phyloP scores from a whole-genome alignment of 192 early-diverging fungal species.

The Anaeromyces robustus region DNA sequence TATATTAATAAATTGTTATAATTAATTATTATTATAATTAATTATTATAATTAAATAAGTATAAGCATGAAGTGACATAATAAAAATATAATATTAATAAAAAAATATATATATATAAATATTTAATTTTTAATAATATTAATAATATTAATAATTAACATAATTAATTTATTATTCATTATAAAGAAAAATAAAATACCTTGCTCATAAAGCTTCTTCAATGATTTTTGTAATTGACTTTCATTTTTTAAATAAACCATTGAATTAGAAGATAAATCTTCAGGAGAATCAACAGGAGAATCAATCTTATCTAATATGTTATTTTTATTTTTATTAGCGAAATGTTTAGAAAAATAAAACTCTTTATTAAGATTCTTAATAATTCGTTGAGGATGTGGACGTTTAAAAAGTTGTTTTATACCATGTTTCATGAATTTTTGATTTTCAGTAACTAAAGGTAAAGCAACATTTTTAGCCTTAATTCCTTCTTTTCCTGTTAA shows the following conservation, averaged over 20 bases:
- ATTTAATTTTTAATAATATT: too few species aligned
- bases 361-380: background rate
- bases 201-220: background rate
- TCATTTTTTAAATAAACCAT: background rate
- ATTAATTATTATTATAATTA: too few species aligned
- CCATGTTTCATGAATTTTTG: slow-evolving; percentile 1
- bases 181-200: background rate
- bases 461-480: slow-evolving; percentile 16
- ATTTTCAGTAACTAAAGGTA: background rate
- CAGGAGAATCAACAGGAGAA: background rate
- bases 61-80: too few species aligned
- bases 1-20: too few species aligned
- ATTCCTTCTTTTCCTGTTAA: slow-evolving; percentile 63
- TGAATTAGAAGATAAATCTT: background rate
- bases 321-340: background rate
- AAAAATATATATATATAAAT: too few species aligned
- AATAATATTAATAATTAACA: too few species aligned
- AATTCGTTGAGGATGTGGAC: background rate
- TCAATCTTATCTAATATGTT: background rate
- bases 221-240: background rate
- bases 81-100: too few species aligned
- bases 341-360: background rate
- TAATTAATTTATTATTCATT: too few species aligned
- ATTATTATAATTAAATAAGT: too few species aligned
- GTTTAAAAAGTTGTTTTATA: background rate